phyloP scores from a whole-genome alignment of 2,329 filamentous ascomycete genomes.

The Fusarium torulosum region DNA sequence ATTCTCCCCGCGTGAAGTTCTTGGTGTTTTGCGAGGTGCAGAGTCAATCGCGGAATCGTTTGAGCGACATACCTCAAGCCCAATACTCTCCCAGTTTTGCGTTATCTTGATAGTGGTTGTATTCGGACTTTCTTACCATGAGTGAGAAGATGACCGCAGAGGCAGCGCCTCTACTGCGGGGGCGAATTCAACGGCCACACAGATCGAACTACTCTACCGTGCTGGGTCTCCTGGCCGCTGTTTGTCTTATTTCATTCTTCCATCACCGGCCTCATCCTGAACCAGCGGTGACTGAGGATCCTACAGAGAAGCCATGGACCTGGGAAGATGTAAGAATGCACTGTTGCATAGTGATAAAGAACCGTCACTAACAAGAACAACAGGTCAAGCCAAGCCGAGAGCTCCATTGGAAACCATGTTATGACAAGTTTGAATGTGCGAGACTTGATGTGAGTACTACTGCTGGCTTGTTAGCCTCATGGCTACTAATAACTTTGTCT shows the following conservation, averaged over 20 bases:
- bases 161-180: constrained; percentile 31
- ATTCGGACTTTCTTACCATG: constrained; percentile 22
- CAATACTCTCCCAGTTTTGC: too few species aligned
- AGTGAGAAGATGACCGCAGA: constrained; percentile 32
- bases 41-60: not conserved
- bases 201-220: constrained; percentile 16
- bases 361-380: not conserved
- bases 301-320: constrained; percentile 40
- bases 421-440: constrained; percentile 51
- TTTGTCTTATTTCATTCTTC: constrained; percentile 41
- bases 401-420: constrained; percentile 52
- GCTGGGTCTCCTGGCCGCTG: constrained; percentile 38
- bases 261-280: constrained; percentile 30
- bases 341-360: too few species aligned
- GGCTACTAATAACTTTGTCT: not conserved
- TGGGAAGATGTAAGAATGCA: constrained; percentile 43
- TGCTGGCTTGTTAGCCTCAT: not conserved
- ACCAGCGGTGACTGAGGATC: not conserved
- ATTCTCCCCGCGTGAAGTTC: not conserved
- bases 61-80: not conserved
- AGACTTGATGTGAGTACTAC: constrained; percentile 50
- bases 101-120: not conserved
- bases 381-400: constrained; percentile 53
- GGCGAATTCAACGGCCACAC: constrained; percentile 11
- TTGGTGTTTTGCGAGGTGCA: not conserved